Conservation (phyloP, 1,284 basidiomycete genomes). For the Apiotrichum siamense region DNA sequence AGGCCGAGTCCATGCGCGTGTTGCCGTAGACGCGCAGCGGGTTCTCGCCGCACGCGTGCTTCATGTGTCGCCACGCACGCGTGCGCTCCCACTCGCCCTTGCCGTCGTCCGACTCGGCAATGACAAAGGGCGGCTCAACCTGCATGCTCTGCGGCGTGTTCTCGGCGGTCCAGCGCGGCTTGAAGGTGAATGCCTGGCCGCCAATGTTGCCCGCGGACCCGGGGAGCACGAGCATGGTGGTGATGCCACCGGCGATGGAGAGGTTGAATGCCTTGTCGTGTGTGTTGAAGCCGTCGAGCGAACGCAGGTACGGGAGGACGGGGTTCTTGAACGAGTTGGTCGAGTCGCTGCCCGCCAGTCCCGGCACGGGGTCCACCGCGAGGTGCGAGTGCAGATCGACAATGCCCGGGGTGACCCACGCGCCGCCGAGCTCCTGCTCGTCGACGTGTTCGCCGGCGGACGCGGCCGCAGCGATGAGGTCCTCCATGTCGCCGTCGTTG, state of each 20-base stretch:
- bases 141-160: slow-evolving; percentile 47
- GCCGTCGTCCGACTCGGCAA: slow-evolving; percentile 27
- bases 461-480: slow-evolving; percentile 5
- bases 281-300: slow-evolving; percentile 53
- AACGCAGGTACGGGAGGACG: slow-evolving; percentile 50
- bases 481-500: slow-evolving; percentile 19
- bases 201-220: slow-evolving; percentile 45
- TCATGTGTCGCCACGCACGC: slow-evolving; percentile 42
- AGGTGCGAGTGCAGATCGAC: slow-evolving; percentile 77
- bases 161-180: slow-evolving; percentile 48
- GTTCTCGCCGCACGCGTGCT: slow-evolving; percentile 52
- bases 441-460: slow-evolving; percentile 22
- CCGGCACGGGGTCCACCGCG: slow-evolving; percentile 61
- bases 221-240: slow-evolving; percentile 51
- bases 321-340: slow-evolving; percentile 46
- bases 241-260: slow-evolving; percentile 51
- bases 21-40: slow-evolving; percentile 50
- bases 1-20: slow-evolving; percentile 55
- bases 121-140: slow-evolving; percentile 47
- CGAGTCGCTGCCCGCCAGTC: slow-evolving; percentile 51
- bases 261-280: slow-evolving; percentile 50
- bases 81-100: slow-evolving; percentile 33
- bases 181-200: slow-evolving; percentile 51
- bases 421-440: slow-evolving; percentile 46
- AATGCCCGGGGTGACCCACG: slow-evolving; percentile 53